These are phyloP conservation scores for Hortaea werneckii DNA, from an alignment of 2,329 filamentous ascomycete species.

Conservation along the genomic window DNA sequence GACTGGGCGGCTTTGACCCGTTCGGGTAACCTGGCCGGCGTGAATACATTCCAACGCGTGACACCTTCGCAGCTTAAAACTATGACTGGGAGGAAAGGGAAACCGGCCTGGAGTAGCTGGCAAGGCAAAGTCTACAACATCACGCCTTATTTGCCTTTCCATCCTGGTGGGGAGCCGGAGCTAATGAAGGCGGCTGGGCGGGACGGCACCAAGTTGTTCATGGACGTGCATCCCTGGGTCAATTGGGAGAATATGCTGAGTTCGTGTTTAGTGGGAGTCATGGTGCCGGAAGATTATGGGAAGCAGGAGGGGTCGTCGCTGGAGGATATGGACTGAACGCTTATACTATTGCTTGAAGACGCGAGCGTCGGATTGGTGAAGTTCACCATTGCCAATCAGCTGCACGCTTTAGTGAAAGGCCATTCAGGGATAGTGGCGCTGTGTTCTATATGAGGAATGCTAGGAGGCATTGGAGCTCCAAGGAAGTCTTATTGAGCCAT, in stretches of 20 bases:
- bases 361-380: too few relatives aligned
- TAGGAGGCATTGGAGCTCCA: too few relatives aligned
- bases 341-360: too few relatives aligned
- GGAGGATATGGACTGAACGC: slow-evolving; percentile 49
- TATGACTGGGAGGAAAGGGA: slow-evolving; percentile 71
- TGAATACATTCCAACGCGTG: slow-evolving; percentile 55
- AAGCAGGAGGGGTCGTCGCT: slow-evolving; percentile 24
- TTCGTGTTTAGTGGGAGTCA: slow-evolving; percentile 51
- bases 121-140: slow-evolving; percentile 92
- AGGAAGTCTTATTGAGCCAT: too few relatives aligned
- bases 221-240: slow-evolving; percentile 57
- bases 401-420: too few relatives aligned
- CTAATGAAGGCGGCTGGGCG: slow-evolving; percentile 68
- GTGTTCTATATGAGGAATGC: too few relatives aligned
- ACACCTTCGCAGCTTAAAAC: slow-evolving; percentile 69
- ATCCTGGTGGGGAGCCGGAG: slow-evolving; percentile 77
- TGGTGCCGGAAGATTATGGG: slow-evolving; percentile 46
- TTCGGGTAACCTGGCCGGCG: slow-evolving; percentile 33
- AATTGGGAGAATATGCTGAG: slow-evolving; percentile 58
- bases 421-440: too few relatives aligned
- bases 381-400: too few relatives aligned
- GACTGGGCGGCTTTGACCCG: slow-evolving; percentile 82
- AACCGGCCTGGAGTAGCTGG: slow-evolving; percentile 80
- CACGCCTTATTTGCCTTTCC: slow-evolving; percentile 77
- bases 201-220: slow-evolving; percentile 54